Evolutionary conservation across 208 protist species (phyloP).

Genomic region (Trypanosoma melophagium): DNA sequence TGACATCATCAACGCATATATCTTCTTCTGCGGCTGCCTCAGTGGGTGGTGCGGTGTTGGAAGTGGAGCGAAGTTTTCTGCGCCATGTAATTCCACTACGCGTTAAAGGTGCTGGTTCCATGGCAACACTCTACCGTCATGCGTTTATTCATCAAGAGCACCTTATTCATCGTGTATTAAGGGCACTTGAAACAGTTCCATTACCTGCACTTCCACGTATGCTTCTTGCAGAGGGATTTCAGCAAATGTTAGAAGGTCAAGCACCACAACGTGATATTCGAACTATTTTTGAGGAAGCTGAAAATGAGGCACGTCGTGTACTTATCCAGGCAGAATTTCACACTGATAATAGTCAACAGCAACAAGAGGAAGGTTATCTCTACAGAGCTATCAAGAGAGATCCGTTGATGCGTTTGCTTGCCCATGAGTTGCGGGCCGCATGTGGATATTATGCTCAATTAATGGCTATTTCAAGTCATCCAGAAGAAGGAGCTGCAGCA

Average conservation of each 20-base stretch:
- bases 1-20: conserved; percentile 1
- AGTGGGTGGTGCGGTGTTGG: not conserved
- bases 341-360: not conserved
- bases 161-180: conserved; percentile 59
- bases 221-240: conserved; percentile 82
- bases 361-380: conserved; percentile 30
- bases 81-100: conserved; percentile 75
- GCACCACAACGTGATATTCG: conserved; percentile 75
- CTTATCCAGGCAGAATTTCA: conserved; percentile 42
- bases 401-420: conserved; percentile 62
- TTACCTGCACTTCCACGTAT: conserved; percentile 76
- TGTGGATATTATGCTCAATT: conserved; percentile 66
- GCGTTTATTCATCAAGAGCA: conserved; percentile 68
- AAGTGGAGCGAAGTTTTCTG: conserved; percentile 49
- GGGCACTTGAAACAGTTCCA: conserved; percentile 62
- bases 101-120: conserved; percentile 51
- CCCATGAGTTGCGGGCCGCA: conserved; percentile 72
- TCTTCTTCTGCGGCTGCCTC: conserved; percentile 1
- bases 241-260: conserved; percentile 69
- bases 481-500: conserved; percentile 44
- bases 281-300: conserved; percentile 71
- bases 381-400: conserved; percentile 42
- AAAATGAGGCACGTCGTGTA: conserved; percentile 54
- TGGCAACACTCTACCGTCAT: conserved; percentile 61
- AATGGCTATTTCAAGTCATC: conserved; percentile 51